A percentile compares a stretch with the other conserved stretches of the same genome.
Conservation (phyloP, 1,284 basidiomycete species). For the Trichosporon coremiiforme region DNA sequence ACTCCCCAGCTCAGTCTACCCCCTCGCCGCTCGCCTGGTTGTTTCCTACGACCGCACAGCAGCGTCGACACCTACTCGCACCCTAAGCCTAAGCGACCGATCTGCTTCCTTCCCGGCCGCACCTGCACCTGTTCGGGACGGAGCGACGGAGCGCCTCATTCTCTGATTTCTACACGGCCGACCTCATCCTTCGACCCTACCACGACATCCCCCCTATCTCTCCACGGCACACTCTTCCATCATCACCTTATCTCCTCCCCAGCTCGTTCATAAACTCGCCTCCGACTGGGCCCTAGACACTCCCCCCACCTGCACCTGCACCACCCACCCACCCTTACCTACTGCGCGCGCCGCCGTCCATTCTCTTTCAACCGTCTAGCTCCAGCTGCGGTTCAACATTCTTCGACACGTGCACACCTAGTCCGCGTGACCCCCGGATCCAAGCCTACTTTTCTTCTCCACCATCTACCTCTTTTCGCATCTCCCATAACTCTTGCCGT, state of each 20-base stretch:
- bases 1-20: not conserved
- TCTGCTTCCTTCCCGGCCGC: not conserved
- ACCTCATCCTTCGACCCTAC: not conserved
- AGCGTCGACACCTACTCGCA: not conserved
- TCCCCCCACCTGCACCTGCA: not conserved
- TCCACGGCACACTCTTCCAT: not conserved
- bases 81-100: not conserved
- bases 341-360: not conserved
- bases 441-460: not conserved
- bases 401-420: slow-evolving; percentile 14
- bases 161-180: slow-evolving; percentile 7
- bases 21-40: not conserved
- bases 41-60: not conserved
- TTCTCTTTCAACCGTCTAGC: slow-evolving; percentile 1
- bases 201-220: not conserved
- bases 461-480: not conserved
- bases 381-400: slow-evolving; percentile 6
- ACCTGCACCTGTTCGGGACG: slow-evolving; percentile 14
- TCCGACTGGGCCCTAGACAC: not conserved
- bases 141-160: slow-evolving; percentile 16
- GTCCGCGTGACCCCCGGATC: slow-evolving; percentile 8
- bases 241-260: not conserved
- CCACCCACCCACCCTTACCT: not conserved
- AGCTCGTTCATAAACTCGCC: not conserved
- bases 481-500: slow-evolving; percentile 6